Percentiles rank a stretch among this genome's conserved stretches.
phyloP scores from a whole-genome alignment of 352 stramenopile genomes.

The Pythium myriotylum region DNA sequence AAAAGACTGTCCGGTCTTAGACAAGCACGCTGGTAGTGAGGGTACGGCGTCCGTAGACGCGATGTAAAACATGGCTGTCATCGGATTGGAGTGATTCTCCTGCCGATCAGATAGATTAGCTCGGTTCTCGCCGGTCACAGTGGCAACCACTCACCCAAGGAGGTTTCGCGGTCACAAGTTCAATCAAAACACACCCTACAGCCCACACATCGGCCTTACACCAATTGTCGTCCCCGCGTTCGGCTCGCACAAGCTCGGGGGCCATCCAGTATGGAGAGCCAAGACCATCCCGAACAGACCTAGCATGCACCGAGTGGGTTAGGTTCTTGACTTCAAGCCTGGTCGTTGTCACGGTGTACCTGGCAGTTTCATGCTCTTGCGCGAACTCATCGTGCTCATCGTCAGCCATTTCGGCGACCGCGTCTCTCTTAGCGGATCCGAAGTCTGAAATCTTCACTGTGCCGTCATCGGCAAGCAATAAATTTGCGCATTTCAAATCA shows the following conservation, averaged over 20 bases:
- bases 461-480: constrained; percentile 67
- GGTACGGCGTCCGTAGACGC: constrained; percentile 61
- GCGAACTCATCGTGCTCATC: constrained; percentile 16
- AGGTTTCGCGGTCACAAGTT: constrained; percentile 88
- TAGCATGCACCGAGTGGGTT: constrained; percentile 17
- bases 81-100: constrained; percentile 75
- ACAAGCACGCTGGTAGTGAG: constrained; percentile 45
- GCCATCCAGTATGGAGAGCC: constrained; percentile 96
- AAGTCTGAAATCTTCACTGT: constrained; percentile 89
- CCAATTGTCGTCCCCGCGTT: constrained; percentile 73
- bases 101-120: too few relatives aligned
- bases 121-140: too few relatives aligned
- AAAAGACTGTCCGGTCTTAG: constrained; percentile 42
- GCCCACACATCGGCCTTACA: constrained; percentile 92
- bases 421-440: constrained; percentile 63
- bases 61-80: constrained; percentile 87
- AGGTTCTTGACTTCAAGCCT: too few relatives aligned
- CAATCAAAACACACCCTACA: constrained; percentile 87
- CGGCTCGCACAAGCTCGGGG: constrained; percentile 92
- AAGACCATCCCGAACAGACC: constrained; percentile 70
- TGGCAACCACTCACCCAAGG: constrained; percentile 65
- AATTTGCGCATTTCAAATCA: constrained; percentile 89
- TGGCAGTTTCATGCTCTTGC: constrained; percentile 10
- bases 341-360: constrained; percentile 3
- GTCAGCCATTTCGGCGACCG: not conserved